phyloP scores from a whole-genome alignment of 2,329 filamentous ascomycete genomes.

The Colletotrichum acutatum region DNA sequence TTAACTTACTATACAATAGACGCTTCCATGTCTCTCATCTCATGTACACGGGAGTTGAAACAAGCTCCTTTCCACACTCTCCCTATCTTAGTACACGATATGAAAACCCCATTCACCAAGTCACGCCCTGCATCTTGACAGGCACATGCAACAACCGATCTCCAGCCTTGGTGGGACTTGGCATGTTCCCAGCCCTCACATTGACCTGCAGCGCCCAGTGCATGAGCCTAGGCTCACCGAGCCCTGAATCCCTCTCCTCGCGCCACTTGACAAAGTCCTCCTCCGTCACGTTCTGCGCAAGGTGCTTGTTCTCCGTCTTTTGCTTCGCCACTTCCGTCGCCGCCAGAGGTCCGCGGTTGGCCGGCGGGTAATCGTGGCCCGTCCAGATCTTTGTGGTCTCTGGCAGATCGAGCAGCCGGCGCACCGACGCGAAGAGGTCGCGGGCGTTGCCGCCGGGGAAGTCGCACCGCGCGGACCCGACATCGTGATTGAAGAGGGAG shows the following conservation, averaged over 20 bases:
- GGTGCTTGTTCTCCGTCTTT: constrained; percentile 57
- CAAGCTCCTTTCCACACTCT: background rate
- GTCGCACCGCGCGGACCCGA: constrained; percentile 61
- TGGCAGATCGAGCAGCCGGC: constrained; percentile 54
- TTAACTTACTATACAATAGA: background rate
- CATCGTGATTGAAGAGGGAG: constrained; percentile 58
- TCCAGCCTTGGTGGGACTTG: constrained; percentile 43
- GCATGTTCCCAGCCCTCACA: constrained; percentile 59
- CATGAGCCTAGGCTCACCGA: constrained; percentile 58
- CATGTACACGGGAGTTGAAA: background rate
- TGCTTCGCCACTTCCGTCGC: constrained; percentile 60
- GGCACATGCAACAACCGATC: constrained; percentile 51
- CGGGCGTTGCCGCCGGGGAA: constrained; percentile 61
- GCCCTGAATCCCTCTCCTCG: constrained; percentile 52
- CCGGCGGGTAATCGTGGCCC: constrained; percentile 65
- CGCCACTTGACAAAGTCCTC: constrained; percentile 58
- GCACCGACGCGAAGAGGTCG: constrained; percentile 55
- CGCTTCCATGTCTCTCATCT: background rate
- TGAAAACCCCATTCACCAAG: constrained; percentile 56
- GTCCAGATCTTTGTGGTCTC: constrained; percentile 61
- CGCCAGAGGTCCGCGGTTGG: constrained; percentile 45
- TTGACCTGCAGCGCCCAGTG: constrained; percentile 65
- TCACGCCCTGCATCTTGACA: constrained; percentile 51
- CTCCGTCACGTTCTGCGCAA: constrained; percentile 53
- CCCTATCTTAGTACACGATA: background rate